Conservation (phyloP, 139 green algal genomes). For the Yamagishiella unicocca region DNA sequence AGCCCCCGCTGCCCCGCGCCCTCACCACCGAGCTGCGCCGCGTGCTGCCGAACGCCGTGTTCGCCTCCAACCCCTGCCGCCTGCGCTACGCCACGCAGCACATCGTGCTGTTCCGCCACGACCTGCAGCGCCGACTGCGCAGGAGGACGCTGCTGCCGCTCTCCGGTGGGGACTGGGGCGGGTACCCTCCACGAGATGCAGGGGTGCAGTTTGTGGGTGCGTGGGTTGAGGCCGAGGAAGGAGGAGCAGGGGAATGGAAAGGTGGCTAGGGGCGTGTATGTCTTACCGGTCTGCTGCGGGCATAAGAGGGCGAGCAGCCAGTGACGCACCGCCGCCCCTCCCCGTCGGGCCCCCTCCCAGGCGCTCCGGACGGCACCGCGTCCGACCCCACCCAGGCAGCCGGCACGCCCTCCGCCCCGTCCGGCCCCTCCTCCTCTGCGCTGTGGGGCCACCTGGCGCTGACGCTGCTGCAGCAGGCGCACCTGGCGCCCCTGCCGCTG, state of each 20-base stretch:
- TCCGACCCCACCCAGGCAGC: not conserved
- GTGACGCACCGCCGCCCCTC: too few species aligned
- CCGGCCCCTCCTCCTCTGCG: not conserved
- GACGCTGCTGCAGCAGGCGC: slow-evolving; percentile 93
- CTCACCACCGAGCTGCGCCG: slow-evolving; percentile 69
- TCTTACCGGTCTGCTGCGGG: too few species aligned
- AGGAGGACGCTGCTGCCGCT: slow-evolving; percentile 65
- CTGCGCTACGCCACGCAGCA: slow-evolving; percentile 65
- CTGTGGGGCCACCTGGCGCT: slow-evolving; percentile 78
- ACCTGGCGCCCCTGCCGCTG: slow-evolving; percentile 92
- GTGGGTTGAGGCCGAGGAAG: too few species aligned
- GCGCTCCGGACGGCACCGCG: not conserved
- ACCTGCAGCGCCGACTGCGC: slow-evolving; percentile 67
- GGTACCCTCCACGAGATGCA: too few species aligned
- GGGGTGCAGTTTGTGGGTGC: too few species aligned
- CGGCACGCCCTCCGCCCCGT: not conserved
- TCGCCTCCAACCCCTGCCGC: slow-evolving; percentile 88
- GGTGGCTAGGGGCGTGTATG: too few species aligned
- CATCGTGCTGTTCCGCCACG: slow-evolving; percentile 75
- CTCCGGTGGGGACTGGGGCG: not conserved
- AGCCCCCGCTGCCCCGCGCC: slow-evolving; percentile 73
- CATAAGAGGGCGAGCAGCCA: too few species aligned
- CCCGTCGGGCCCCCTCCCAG: not conserved
- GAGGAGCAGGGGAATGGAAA: too few species aligned
- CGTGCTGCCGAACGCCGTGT: slow-evolving; percentile 71